Evolutionary conservation across 805 yeast genomes (phyloP).

Genomic region (Barnettozyma californica): DNA sequence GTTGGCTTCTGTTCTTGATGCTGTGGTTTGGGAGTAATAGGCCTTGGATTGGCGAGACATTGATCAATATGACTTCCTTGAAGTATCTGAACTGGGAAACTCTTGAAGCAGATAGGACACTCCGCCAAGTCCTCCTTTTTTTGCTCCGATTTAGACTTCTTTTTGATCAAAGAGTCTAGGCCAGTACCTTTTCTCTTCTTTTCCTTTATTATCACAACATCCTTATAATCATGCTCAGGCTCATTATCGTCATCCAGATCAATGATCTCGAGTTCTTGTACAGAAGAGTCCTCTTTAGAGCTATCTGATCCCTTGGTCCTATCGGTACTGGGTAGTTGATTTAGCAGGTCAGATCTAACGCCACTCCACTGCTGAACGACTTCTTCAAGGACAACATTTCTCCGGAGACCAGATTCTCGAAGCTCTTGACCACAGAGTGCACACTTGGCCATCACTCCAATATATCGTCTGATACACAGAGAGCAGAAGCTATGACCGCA

Average conservation of each 20-base stretch:
- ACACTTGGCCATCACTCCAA: constrained; percentile 57
- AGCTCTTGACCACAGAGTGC: constrained; percentile 74
- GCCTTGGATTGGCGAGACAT: constrained; percentile 39
- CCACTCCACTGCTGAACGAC: constrained; percentile 47
- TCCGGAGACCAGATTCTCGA: constrained; percentile 61
- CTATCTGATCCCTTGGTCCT: not conserved
- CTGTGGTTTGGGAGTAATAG: constrained; percentile 4
- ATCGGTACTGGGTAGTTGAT: constrained; percentile 19
- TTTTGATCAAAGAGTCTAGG: constrained; percentile 18
- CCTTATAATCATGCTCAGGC: constrained; percentile 24
- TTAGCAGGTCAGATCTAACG: constrained; percentile 36
- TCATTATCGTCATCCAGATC: constrained; percentile 19
- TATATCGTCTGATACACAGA: constrained; percentile 69
- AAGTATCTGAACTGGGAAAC: constrained; percentile 45
- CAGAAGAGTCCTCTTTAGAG: not conserved
- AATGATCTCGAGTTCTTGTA: constrained; percentile 6
- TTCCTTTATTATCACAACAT: constrained; percentile 27
- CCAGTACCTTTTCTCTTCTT: constrained; percentile 15
- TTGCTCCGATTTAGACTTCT: constrained; percentile 7
- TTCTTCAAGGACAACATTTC: constrained; percentile 70
- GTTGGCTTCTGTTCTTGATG: constrained; percentile 22
- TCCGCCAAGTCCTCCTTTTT: constrained; percentile 29
- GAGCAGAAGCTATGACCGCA: constrained; percentile 93
- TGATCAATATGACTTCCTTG: constrained; percentile 54
- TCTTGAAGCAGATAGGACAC: constrained; percentile 60